phyloP scores from a whole-genome alignment of 2,329 filamentous ascomycete genomes.

The Alternaria incomplexa region DNA sequence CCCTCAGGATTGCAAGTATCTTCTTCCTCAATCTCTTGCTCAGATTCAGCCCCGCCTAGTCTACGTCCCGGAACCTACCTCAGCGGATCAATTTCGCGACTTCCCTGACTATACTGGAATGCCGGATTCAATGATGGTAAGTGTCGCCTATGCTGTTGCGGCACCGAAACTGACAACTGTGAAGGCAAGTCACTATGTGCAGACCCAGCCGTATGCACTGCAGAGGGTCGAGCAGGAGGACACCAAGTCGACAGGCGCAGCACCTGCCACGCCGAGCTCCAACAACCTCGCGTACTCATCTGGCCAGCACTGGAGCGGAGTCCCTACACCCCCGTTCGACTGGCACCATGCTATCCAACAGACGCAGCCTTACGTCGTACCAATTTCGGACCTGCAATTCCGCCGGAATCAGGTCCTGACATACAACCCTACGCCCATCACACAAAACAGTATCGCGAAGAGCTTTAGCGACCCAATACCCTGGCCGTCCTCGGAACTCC shows the following conservation, averaged over 20 bases:
- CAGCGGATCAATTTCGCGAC: background rate
- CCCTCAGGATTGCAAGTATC: slow-evolving; percentile 3
- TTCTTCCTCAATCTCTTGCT: background rate
- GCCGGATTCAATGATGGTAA: slow-evolving; percentile 24
- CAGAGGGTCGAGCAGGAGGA: slow-evolving; percentile 9
- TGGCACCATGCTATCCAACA: slow-evolving; percentile 4
- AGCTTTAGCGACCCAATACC: background rate
- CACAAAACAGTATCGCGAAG: slow-evolving; percentile 12
- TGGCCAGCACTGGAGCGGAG: slow-evolving; percentile 1
- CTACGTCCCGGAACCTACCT: slow-evolving; percentile 2
- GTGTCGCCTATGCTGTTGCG: background rate
- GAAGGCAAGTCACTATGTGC: slow-evolving; percentile 16
- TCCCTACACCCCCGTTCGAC: background rate
- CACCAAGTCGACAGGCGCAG: background rate
- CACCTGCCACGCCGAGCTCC: background rate
- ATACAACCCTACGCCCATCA: slow-evolving; percentile 4
- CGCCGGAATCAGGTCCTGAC: slow-evolving; percentile 9
- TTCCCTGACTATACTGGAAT: slow-evolving; percentile 11
- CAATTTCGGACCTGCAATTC: slow-evolving; percentile 8
- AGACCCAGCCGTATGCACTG: slow-evolving; percentile 11
- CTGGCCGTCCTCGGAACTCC: slow-evolving; percentile 1
- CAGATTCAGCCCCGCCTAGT: slow-evolving; percentile 4
- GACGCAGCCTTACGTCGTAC: slow-evolving; percentile 13
- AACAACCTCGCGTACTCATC: background rate
- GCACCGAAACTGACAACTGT: slow-evolving; percentile 3